A percentile compares a stretch with the other conserved stretches of the same genome.
Evolutionary conservation across 1,284 basidiomycete genomes (phyloP).

Genomic region (Ceratorhiza oryzae-sativae): DNA sequence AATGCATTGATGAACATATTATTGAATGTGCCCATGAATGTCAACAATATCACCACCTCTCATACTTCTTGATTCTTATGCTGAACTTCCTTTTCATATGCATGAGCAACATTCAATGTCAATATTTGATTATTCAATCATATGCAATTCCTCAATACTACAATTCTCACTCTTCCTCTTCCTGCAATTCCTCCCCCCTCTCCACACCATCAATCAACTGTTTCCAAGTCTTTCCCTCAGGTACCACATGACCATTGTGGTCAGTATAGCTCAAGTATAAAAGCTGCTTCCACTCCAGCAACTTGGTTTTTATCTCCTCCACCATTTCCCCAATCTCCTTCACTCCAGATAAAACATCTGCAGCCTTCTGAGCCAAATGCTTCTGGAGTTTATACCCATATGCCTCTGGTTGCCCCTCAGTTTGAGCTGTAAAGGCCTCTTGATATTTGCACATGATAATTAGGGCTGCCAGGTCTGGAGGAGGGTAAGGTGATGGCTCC

Average conservation of each 20-base stretch:
- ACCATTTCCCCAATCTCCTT: neutral
- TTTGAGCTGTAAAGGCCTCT: neutral
- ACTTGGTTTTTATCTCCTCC: neutral
- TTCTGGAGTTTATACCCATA: neutral
- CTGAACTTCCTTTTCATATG: too few relatives aligned
- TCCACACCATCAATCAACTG: neutral
- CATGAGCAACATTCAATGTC: neutral
- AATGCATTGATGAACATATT: too few relatives aligned
- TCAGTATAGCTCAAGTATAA: neutral
- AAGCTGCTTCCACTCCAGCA: neutral
- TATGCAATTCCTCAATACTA: neutral
- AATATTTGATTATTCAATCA: neutral
- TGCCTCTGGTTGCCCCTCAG: neutral
- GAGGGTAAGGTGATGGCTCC: neutral
- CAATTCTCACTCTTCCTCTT: neutral
- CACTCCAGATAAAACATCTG: neutral
- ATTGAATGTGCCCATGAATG: too few relatives aligned
- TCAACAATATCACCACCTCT: too few relatives aligned
- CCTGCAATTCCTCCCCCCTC: neutral
- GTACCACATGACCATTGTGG: neutral
- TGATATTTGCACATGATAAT: neutral
- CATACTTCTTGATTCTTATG: too few relatives aligned
- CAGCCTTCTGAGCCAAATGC: neutral
- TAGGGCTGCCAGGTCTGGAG: neutral
- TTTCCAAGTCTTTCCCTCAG: neutral